Evolutionary conservation across 2,329 filamentous ascomycete genomes (phyloP).

Genomic region (Fusarium sp.): DNA sequence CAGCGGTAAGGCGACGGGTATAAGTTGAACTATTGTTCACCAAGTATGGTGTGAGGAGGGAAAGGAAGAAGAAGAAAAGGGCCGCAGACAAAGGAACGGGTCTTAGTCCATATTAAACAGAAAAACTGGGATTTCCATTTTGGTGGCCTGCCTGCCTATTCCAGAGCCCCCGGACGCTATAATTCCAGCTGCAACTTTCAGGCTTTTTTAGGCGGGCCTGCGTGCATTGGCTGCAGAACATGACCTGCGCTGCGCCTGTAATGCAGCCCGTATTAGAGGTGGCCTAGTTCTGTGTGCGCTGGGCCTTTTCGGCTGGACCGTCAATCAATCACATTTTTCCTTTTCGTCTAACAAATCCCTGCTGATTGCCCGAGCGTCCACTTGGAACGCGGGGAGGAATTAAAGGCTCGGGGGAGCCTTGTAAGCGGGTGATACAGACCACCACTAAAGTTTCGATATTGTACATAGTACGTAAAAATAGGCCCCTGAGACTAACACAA

Average conservation of each 20-base stretch:
- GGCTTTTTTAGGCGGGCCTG: slow-evolving; percentile 34
- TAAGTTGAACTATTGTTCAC: slow-evolving; percentile 40
- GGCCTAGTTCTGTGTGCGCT: not conserved
- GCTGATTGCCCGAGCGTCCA: slow-evolving; percentile 24
- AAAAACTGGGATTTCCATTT: slow-evolving; percentile 30
- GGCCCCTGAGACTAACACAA: slow-evolving; percentile 30
- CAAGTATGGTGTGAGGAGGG: slow-evolving; percentile 44
- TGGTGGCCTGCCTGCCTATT: slow-evolving; percentile 38
- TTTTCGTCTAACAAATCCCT: slow-evolving; percentile 10
- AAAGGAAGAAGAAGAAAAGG: slow-evolving; percentile 32
- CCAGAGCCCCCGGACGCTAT: slow-evolving; percentile 15
- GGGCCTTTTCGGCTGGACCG: slow-evolving; percentile 7
- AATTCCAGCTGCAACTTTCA: slow-evolving; percentile 23
- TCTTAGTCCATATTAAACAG: slow-evolving; percentile 34
- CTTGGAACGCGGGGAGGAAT: slow-evolving; percentile 42
- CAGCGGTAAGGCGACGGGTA: slow-evolving; percentile 34
- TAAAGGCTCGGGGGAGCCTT: slow-evolving; percentile 27
- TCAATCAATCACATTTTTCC: slow-evolving; percentile 9
- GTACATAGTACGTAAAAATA: slow-evolving; percentile 39
- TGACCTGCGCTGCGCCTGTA: slow-evolving; percentile 6
- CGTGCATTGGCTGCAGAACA: slow-evolving; percentile 22
- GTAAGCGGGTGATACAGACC: slow-evolving; percentile 15
- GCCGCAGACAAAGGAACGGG: slow-evolving; percentile 28
- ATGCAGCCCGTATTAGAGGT: slow-evolving; percentile 17
- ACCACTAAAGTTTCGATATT: slow-evolving; percentile 19